phyloP scores from a whole-genome alignment of 805 yeast genomes.

The Saccharomycopsis sp. region DNA sequence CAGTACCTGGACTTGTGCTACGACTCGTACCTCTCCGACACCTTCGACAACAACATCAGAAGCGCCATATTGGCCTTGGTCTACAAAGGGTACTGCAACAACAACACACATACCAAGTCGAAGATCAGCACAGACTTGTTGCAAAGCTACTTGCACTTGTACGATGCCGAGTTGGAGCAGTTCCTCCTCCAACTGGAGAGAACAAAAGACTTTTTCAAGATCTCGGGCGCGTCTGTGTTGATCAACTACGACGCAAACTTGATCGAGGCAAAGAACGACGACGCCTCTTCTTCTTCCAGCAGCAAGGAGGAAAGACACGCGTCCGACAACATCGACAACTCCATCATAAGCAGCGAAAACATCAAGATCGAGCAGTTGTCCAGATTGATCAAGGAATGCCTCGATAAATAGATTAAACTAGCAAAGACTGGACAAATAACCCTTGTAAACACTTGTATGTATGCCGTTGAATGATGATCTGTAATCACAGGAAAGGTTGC shows the following conservation, averaged over 20 bases:
- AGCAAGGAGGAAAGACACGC: conserved; percentile 1
- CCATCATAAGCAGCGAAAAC: conserved; percentile 17
- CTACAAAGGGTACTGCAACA: conserved; percentile 18
- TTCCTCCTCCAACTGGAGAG: conserved; percentile 1
- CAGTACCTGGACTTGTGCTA: conserved; percentile 18
- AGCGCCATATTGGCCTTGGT: conserved; percentile 12
- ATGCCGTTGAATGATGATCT: too few relatives aligned
- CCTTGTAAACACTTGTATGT: too few relatives aligned
- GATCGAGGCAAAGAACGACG: conserved; percentile 6
- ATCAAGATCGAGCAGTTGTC: conserved; percentile 19
- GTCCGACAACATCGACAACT: conserved; percentile 10
- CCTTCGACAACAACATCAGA: conserved; percentile 15
- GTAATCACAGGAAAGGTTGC: too few relatives aligned
- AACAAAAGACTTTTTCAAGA: conserved; percentile 8
- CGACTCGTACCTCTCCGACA: conserved; percentile 13
- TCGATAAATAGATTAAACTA: too few relatives aligned
- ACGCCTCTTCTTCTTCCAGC: too few relatives aligned
- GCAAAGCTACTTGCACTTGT: conserved; percentile 16
- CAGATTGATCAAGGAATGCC: conserved; percentile 18
- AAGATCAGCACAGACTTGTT: conserved; percentile 14
- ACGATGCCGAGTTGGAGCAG: conserved; percentile 17
- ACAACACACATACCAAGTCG: conserved; percentile 10
- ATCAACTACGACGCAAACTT: conserved; percentile 15
- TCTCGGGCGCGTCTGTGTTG: conserved; percentile 10
- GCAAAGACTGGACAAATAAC: too few relatives aligned